Percentiles rank a stretch among this genome's conserved stretches.
phyloP scores from a whole-genome alignment of 1,139 yeast genomes.

The Lodderomyces orthopsilosis region DNA sequence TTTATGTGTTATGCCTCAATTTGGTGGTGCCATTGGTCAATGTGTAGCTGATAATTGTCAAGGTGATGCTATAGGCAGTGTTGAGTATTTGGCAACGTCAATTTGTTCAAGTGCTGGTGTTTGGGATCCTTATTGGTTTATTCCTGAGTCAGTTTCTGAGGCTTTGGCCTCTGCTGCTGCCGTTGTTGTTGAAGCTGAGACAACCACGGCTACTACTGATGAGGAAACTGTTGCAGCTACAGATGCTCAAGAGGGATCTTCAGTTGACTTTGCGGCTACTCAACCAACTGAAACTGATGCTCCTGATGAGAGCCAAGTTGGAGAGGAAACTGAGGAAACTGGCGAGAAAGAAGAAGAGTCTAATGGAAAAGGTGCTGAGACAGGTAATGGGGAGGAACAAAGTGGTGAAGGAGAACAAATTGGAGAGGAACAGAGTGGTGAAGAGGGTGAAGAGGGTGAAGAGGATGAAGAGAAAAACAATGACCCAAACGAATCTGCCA shows the following conservation, averaged over 20 bases:
- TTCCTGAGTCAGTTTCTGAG: slow-evolving; percentile 28
- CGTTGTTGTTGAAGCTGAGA: slow-evolving; percentile 5
- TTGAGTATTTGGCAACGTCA: slow-evolving; percentile 24
- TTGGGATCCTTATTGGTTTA: slow-evolving; percentile 22
- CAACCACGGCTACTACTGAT: not conserved
- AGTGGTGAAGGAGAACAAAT: not conserved
- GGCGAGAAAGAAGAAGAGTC: not conserved
- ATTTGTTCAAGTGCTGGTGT: slow-evolving; percentile 26
- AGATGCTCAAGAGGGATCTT: slow-evolving; percentile 7
- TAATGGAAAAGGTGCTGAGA: slow-evolving; percentile 1
- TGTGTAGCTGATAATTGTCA: slow-evolving; percentile 27
- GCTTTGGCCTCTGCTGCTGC: slow-evolving; percentile 31
- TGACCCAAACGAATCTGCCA: not conserved
- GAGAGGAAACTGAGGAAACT: not conserved
- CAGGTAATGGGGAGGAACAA: slow-evolving; percentile 3
- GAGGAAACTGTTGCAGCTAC: slow-evolving; percentile 9
- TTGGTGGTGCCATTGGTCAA: slow-evolving; percentile 25
- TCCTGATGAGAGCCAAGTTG: slow-evolving; percentile 1
- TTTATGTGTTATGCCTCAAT: slow-evolving; percentile 32
- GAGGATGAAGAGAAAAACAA: not conserved
- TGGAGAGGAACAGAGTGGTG: not conserved
- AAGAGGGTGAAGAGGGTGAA: not conserved
- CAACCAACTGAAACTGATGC: slow-evolving; percentile 8
- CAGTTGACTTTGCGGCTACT: slow-evolving; percentile 8
- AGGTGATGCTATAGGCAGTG: slow-evolving; percentile 20